Percentiles rank a stretch among this genome's conserved stretches.
Evolutionary conservation across 2,329 filamentous ascomycete genomes (phyloP).

Genomic region (Trichophyton equinum): DNA sequence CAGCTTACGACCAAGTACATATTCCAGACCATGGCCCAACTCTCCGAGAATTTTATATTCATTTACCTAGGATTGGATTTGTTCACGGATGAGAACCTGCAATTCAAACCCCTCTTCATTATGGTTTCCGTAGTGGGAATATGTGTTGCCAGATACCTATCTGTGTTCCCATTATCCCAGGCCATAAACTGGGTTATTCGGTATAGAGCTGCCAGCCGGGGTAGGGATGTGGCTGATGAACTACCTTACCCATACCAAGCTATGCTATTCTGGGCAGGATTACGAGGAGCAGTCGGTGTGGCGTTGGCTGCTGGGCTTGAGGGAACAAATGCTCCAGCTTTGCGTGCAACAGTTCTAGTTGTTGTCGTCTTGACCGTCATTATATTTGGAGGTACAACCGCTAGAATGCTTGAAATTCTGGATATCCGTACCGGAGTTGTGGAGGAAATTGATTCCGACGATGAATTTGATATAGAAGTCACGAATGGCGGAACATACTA

Average conservation of each 20-base stretch:
- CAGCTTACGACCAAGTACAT: slow-evolving; percentile 97
- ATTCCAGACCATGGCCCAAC: slow-evolving; percentile 84
- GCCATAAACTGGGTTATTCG: slow-evolving; percentile 87
- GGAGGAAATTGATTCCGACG: slow-evolving; percentile 92
- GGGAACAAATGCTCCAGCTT: slow-evolving; percentile 65
- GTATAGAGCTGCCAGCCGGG: slow-evolving; percentile 66
- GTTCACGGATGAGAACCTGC: slow-evolving; percentile 77
- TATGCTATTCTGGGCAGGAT: slow-evolving; percentile 99
- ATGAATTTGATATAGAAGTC: slow-evolving; percentile 92
- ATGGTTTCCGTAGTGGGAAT: slow-evolving; percentile 86
- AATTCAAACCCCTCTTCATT: slow-evolving; percentile 91
- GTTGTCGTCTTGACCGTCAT: slow-evolving; percentile 97
- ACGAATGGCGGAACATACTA: slow-evolving; percentile 61
- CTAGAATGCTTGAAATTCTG: slow-evolving; percentile 92
- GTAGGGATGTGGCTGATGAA: slow-evolving; percentile 68
- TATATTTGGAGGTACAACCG: slow-evolving; percentile 95
- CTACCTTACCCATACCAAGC: slow-evolving; percentile 89
- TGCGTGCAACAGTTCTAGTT: slow-evolving; percentile 90
- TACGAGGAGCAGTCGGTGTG: slow-evolving; percentile 90
- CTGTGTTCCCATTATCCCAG: slow-evolving; percentile 83
- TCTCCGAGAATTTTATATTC: slow-evolving; percentile 99
- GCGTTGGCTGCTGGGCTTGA: slow-evolving; percentile 79
- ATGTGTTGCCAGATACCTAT: slow-evolving; percentile 80
- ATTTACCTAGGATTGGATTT: slow-evolving; percentile 93
- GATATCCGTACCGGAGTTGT: slow-evolving; percentile 94